phyloP scores from a whole-genome alignment of 202 grass and related monocot species.

The Eragrostis tef region DNA sequence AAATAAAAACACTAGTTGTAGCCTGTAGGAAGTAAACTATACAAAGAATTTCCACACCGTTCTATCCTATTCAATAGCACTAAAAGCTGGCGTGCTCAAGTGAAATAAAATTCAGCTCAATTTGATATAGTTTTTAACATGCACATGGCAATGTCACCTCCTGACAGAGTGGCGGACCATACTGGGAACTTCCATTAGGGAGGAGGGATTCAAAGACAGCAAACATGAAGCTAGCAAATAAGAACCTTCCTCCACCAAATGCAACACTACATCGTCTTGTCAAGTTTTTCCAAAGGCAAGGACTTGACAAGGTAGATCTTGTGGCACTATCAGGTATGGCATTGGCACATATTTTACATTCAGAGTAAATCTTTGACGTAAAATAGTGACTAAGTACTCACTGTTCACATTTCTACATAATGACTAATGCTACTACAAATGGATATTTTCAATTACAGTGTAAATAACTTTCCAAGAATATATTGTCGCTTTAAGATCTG shows the following conservation, averaged over 20 bases:
- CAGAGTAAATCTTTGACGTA: slow-evolving; percentile 3
- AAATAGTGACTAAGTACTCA: slow-evolving; percentile 25
- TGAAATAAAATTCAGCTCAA: slow-evolving; percentile 5
- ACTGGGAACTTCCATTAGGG: slow-evolving; percentile 76
- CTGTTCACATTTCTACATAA: not conserved
- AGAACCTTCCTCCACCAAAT: slow-evolving; percentile 74
- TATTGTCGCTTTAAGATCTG: slow-evolving; percentile 18
- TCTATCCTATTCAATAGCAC: not conserved
- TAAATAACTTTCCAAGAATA: slow-evolving; percentile 11
- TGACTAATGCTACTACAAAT: not conserved
- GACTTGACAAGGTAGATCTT: slow-evolving; percentile 74
- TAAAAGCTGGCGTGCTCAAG: not conserved
- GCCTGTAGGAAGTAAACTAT: not conserved
- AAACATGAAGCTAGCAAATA: slow-evolving; percentile 72
- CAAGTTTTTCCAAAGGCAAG: slow-evolving; percentile 73
- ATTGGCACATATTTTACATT: slow-evolving; percentile 14
- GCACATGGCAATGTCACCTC: slow-evolving; percentile 19
- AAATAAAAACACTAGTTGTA: too few species aligned
- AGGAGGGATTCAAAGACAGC: slow-evolving; percentile 76
- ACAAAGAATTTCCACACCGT: slow-evolving; percentile 5
- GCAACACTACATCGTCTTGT: slow-evolving; percentile 69
- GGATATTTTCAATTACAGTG: not conserved
- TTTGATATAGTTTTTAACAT: slow-evolving; percentile 17
- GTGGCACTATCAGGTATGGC: slow-evolving; percentile 75
- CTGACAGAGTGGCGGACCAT: slow-evolving; percentile 71